Evolutionary conservation across 345 rosid genomes (phyloP).

Genomic region (Litchi chinensis): DNA sequence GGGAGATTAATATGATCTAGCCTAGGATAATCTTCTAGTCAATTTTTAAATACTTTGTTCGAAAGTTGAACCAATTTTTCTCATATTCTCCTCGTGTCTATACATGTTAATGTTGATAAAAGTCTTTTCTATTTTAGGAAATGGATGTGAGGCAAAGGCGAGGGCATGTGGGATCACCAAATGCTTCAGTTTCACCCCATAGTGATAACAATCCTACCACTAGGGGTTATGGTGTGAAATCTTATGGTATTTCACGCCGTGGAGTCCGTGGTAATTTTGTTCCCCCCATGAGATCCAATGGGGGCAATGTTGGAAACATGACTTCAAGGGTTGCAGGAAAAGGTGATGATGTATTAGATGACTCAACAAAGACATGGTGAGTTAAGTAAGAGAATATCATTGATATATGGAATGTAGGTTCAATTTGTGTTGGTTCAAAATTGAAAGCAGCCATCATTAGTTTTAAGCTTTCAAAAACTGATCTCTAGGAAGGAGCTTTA

Average conservation of each 20-base stretch:
- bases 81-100: conserved; percentile 14
- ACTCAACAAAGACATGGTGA: conserved; percentile 87
- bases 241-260: conserved; percentile 63
- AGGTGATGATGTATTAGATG: conserved; percentile 77
- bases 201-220: conserved; percentile 44
- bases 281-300: conserved; percentile 83
- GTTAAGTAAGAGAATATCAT: conserved; percentile 18
- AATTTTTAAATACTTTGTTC: conserved; percentile 1
- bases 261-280: conserved; percentile 85
- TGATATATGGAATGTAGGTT: conserved; percentile 2
- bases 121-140: conserved; percentile 52
- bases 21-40: neutral
- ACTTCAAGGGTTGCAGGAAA: conserved; percentile 70
- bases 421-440: neutral
- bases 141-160: conserved; percentile 72
- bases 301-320: conserved; percentile 60
- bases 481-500: conserved; percentile 14
- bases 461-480: neutral
- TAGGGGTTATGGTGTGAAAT: conserved; percentile 63
- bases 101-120: conserved; percentile 24
- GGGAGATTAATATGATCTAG: neutral
- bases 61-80: conserved; percentile 7
- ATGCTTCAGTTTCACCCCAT: conserved; percentile 61
- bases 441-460: neutral
- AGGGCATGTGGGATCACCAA: conserved; percentile 68